Conservation (phyloP, 2,329 filamentous ascomycete species). For the Hypomyces perniciosus region DNA sequence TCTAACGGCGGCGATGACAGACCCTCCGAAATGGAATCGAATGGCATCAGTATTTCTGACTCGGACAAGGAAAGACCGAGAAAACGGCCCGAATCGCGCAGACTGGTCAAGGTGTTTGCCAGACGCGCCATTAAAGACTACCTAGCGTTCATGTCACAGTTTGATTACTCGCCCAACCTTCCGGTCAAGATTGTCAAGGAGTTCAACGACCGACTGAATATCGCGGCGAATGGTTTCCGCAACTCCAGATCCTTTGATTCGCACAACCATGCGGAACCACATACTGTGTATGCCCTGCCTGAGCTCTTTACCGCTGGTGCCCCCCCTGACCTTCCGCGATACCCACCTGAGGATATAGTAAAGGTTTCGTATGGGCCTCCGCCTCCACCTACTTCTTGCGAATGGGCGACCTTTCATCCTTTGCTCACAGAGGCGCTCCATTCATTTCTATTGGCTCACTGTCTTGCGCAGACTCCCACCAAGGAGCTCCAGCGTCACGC, state of each 20-base stretch:
- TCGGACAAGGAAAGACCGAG: constrained; percentile 10
- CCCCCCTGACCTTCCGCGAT: constrained; percentile 60
- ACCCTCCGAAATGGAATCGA: constrained; percentile 10
- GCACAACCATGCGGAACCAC: constrained; percentile 21
- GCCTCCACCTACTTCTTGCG: constrained; percentile 28
- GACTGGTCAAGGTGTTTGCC: constrained; percentile 65
- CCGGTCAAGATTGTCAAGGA: constrained; percentile 54
- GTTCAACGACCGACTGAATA: constrained; percentile 51
- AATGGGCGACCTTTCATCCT: constrained; percentile 64
- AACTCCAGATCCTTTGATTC: constrained; percentile 33
- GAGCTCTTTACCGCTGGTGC: constrained; percentile 66
- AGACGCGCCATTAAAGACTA: constrained; percentile 74
- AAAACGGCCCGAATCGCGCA: constrained; percentile 38
- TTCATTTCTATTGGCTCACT: constrained; percentile 69
- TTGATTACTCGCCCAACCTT: constrained; percentile 73
- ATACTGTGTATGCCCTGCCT: constrained; percentile 43
- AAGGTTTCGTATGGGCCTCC: constrained; percentile 22
- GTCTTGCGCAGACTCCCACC: constrained; percentile 69
- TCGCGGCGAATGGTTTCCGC: constrained; percentile 44
- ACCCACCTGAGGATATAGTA: constrained; percentile 45
- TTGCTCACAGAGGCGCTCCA: constrained; percentile 74
- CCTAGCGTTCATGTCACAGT: constrained; percentile 61
- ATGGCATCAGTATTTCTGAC: constrained; percentile 3
- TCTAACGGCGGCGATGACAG: not conserved
- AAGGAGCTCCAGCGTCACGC: constrained; percentile 76